phyloP scores from a whole-genome alignment of 768 basidiomycete species.

The Mycena galopus region DNA sequence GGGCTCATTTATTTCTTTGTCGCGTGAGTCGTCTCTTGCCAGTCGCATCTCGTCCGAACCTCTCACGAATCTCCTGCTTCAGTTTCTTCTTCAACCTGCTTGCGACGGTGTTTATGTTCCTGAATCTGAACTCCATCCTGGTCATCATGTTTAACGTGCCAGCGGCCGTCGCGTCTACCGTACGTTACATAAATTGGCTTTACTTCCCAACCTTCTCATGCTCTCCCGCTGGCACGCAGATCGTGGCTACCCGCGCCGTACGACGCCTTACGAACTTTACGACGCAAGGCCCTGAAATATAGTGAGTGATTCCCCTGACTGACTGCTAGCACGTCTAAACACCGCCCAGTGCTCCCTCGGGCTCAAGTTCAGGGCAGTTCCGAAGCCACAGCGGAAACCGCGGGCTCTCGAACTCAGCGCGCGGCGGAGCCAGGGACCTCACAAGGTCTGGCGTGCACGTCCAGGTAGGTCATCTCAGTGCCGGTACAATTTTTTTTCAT shows the following conservation, averaged over 20 bases:
- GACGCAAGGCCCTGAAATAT: slow-evolving; percentile 57
- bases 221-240: slow-evolving; percentile 48
- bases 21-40: slow-evolving; percentile 60
- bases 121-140: slow-evolving; percentile 78
- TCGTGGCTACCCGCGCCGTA: slow-evolving; percentile 72
- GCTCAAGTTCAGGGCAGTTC: slow-evolving; percentile 42
- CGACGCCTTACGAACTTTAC: slow-evolving; percentile 69
- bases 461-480: slow-evolving; percentile 48
- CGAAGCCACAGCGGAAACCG: slow-evolving; percentile 42
- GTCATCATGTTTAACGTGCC: slow-evolving; percentile 75
- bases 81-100: slow-evolving; percentile 61
- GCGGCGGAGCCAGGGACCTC: slow-evolving; percentile 31
- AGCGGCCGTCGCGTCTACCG: slow-evolving; percentile 67
- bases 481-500: not conserved
- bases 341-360: slow-evolving; percentile 38
- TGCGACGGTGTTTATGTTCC: slow-evolving; percentile 73
- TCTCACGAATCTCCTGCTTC: not conserved
- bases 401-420: slow-evolving; percentile 39
- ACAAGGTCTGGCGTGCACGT: slow-evolving; percentile 57
- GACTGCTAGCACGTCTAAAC: not conserved
- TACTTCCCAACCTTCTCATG: not conserved
- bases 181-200: slow-evolving; percentile 40
- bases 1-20: slow-evolving; percentile 83
- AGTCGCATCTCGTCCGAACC: not conserved
- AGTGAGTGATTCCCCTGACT: slow-evolving; percentile 47